These are phyloP conservation scores for Fraxinus floribunda DNA, from an alignment of 305 asterid genomes.

Conservation along the genomic window DNA sequence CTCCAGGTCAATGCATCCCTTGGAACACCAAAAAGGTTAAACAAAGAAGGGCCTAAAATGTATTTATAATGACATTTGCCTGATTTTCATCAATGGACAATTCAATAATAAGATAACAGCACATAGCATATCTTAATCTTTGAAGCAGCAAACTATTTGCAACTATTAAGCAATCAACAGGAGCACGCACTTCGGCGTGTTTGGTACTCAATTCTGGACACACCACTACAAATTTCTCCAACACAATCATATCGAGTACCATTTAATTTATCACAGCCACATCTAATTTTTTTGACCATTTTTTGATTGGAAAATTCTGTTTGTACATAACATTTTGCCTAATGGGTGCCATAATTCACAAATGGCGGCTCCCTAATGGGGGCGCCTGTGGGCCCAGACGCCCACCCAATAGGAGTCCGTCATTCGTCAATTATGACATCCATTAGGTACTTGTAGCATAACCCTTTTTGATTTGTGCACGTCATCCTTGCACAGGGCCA, in stretches of 20 bases:
- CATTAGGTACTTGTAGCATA: too few species aligned
- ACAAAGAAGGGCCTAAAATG: not conserved
- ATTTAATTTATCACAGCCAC: not conserved
- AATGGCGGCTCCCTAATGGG: too few species aligned
- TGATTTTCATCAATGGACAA: not conserved
- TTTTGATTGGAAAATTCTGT: too few species aligned
- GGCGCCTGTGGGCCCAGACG: too few species aligned
- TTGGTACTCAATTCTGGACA: not conserved
- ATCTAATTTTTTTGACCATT: too few species aligned
- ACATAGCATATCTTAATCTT: not conserved
- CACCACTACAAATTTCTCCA: not conserved
- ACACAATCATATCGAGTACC: not conserved
- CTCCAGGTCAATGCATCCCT: not conserved
- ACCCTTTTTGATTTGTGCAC: not conserved
- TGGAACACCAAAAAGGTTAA: not conserved
- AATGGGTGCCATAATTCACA: too few species aligned
- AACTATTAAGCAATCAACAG: not conserved
- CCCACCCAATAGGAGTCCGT: too few species aligned
- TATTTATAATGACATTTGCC: not conserved
- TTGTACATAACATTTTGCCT: too few species aligned
- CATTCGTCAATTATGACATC: too few species aligned
- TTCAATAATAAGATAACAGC: not conserved
- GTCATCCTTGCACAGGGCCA: constrained; percentile 19
- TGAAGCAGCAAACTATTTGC: not conserved
- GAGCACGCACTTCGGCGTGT: not conserved